These are phyloP conservation scores for Lipomyces anomalus DNA, from an alignment of 805 yeast genomes.

Conservation along the genomic window DNA sequence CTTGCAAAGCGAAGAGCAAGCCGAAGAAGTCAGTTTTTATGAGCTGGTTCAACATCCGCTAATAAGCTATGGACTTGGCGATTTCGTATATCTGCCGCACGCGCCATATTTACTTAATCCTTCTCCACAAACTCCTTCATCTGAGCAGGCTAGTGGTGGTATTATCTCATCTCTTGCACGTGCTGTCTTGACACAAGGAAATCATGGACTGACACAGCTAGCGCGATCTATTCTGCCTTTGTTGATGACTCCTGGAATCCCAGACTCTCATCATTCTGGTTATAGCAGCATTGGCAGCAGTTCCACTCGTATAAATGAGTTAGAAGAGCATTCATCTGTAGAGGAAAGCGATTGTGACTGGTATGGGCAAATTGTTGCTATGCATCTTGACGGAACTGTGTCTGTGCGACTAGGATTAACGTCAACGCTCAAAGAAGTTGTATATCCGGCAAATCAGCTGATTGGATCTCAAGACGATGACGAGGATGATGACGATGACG, in stretches of 20 bases:
- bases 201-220: constrained; percentile 20
- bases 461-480: constrained; percentile 14
- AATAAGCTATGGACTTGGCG: constrained; percentile 15
- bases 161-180: constrained; percentile 18
- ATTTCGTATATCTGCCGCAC: constrained; percentile 19
- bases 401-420: constrained; percentile 17
- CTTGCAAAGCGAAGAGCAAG: constrained; percentile 2
- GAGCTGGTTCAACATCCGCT: constrained; percentile 21
- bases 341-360: constrained; percentile 13
- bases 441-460: constrained; percentile 14
- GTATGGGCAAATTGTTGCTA: constrained; percentile 18
- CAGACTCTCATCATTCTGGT: no score
- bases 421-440: constrained; percentile 6
- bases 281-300: not conserved
- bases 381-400: constrained; percentile 20
- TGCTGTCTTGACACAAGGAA: constrained; percentile 17
- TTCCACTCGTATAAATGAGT: not conserved
- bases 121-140: not conserved
- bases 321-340: not conserved
- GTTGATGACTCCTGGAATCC: not conserved
- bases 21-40: constrained; percentile 20
- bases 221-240: constrained; percentile 18
- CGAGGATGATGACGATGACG: constrained; percentile 20
- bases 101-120: constrained; percentile 8
- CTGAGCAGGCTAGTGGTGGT: constrained; percentile 7